Conservation (phyloP, 2,329 filamentous ascomycete species). For the Neodidymelliopsis sp. region DNA sequence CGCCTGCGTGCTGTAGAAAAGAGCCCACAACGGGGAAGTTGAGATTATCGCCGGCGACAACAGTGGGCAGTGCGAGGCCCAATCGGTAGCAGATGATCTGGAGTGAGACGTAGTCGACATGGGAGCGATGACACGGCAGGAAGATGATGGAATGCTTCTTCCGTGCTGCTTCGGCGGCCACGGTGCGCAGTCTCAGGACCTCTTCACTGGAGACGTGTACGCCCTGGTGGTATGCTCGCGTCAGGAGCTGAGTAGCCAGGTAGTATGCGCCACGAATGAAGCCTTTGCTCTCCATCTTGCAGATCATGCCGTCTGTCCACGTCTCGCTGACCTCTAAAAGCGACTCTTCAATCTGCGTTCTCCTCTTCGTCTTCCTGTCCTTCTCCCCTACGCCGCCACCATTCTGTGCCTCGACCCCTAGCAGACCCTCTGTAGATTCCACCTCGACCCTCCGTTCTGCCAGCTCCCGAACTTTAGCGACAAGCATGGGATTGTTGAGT, state of each 20-base stretch:
- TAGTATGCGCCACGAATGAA: constrained; percentile 96
- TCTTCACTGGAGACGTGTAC: constrained; percentile 97
- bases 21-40: constrained; percentile 90
- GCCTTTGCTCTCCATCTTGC: constrained; percentile 94
- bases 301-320: constrained; percentile 95
- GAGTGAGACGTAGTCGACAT: constrained; percentile 94
- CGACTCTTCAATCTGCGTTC: constrained; percentile 75
- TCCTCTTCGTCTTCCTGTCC: constrained; percentile 64
- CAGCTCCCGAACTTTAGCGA: constrained; percentile 75
- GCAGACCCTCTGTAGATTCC: constrained; percentile 77
- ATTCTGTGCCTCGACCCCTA: constrained; percentile 25
- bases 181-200: constrained; percentile 79
- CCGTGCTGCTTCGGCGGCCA: constrained; percentile 81
- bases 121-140: constrained; percentile 90
- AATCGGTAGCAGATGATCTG: constrained; percentile 96
- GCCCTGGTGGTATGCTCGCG: constrained; percentile 93
- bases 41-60: constrained; percentile 94
- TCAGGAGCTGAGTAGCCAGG: constrained; percentile 83
- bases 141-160: constrained; percentile 97
- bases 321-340: constrained; percentile 83
- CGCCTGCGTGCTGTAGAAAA: constrained; percentile 92
- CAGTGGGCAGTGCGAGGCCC: constrained; percentile 85
- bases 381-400: constrained; percentile 50
- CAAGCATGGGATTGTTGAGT: constrained; percentile 76
- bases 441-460: constrained; percentile 76